Conservation (phyloP, 2,329 filamentous ascomycete species). For the Venturiaceae sp. region DNA sequence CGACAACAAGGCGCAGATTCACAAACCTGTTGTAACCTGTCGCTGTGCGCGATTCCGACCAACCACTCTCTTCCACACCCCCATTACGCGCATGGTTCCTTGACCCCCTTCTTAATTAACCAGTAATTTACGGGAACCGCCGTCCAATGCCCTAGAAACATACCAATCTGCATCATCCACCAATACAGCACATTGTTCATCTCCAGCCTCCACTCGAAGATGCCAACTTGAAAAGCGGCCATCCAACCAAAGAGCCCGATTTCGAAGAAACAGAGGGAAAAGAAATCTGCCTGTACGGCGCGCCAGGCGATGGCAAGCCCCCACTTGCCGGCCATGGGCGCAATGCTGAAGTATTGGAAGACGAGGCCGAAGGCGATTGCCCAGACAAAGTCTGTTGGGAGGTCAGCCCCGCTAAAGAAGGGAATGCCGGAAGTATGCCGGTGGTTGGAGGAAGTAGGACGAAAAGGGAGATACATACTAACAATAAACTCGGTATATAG, state of each 20-base stretch:
- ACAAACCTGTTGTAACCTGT: too few relatives aligned
- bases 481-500: too few relatives aligned
- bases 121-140: slow-evolving; percentile 21
- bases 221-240: slow-evolving; percentile 18
- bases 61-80: too few relatives aligned
- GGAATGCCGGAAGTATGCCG: too few relatives aligned
- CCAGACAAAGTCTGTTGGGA: slow-evolving; percentile 13
- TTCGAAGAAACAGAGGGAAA: slow-evolving; percentile 20
- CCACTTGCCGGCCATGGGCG: slow-evolving; percentile 21
- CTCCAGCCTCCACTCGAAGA: slow-evolving; percentile 16
- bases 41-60: too few relatives aligned
- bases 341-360: slow-evolving; percentile 24
- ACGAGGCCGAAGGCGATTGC: slow-evolving; percentile 22
- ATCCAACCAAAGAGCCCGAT: slow-evolving; percentile 22
- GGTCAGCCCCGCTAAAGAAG: too few relatives aligned
- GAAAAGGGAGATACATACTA: not conserved
- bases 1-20: too few relatives aligned
- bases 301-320: slow-evolving; percentile 15
- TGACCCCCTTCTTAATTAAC: slow-evolving; percentile 15
- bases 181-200: slow-evolving; percentile 20
- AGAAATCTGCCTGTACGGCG: slow-evolving; percentile 19
- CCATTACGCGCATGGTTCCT: too few relatives aligned
- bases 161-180: slow-evolving; percentile 23
- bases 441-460: too few relatives aligned
- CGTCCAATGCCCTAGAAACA: slow-evolving; percentile 19